A percentile compares a stretch with the other conserved stretches of the same genome.
Evolutionary conservation across 2,329 filamentous ascomycete genomes (phyloP).

Genomic region (Coniella vitis): DNA sequence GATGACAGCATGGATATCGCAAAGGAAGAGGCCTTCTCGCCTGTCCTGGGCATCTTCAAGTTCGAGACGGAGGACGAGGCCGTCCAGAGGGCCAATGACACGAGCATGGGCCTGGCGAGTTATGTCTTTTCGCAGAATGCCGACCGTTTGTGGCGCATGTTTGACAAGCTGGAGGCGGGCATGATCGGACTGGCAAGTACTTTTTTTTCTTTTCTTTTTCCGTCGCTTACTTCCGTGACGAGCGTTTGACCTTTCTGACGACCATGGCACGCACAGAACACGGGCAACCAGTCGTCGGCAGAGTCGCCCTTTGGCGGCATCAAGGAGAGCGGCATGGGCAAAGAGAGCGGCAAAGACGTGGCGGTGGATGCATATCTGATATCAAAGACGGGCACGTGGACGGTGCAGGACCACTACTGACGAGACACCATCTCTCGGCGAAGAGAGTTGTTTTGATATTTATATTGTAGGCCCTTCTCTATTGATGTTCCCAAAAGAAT

Average conservation of each 20-base stretch:
- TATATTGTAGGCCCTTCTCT: neutral
- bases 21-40: slow-evolving; percentile 20
- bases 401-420: slow-evolving; percentile 11
- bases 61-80: slow-evolving; percentile 29
- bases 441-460: too few relatives aligned
- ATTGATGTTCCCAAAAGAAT: neutral
- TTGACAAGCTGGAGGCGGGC: slow-evolving; percentile 50
- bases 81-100: slow-evolving; percentile 27
- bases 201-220: too few relatives aligned
- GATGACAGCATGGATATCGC: slow-evolving; percentile 19
- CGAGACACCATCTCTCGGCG: too few relatives aligned
- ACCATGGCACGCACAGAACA: slow-evolving; percentile 32
- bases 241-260: too few relatives aligned
- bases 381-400: slow-evolving; percentile 15
- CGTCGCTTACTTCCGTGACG: neutral
- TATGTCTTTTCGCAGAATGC: slow-evolving; percentile 25
- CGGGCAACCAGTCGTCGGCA: slow-evolving; percentile 16
- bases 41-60: slow-evolving; percentile 15
- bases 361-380: slow-evolving; percentile 18
- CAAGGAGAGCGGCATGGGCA: slow-evolving; percentile 20
- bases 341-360: slow-evolving; percentile 18
- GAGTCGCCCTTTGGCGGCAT: slow-evolving; percentile 22
- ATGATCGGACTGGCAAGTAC: slow-evolving; percentile 49
- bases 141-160: slow-evolving; percentile 32
- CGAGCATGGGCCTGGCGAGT: slow-evolving; percentile 26